Base-by-base conservation (phyloP, 2,329 filamentous ascomycete genomes). In the Drechslerella dactyloides region DNA sequence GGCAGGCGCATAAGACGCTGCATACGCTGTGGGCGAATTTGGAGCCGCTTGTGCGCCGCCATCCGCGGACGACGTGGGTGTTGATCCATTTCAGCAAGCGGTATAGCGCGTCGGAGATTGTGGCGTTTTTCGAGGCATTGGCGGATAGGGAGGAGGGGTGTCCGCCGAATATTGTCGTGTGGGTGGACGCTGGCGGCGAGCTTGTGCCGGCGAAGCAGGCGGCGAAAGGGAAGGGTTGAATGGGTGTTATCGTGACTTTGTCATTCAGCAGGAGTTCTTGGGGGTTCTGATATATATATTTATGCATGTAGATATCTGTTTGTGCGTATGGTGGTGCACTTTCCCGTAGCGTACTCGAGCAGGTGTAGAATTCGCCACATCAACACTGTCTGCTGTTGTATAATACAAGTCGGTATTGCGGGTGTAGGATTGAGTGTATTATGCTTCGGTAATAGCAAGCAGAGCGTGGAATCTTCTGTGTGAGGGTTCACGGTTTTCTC, bases 61-160 rank as follows among this genome's bases (percentile, higher is more conserved):
- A 81, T 79, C 79, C 79, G 0, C 61, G 61, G 46, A 83, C 82
- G 7, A 81, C 78, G 2, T 84, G 83, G 76, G 79, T 84, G 24
- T 68, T 84, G 51, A 83, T 77, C 74, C 82, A 84, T 74, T 83
- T 83, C 64, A 83, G 82, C 68, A 69, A 83, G 76, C 76, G 82
- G 30, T 83, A 83, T 65, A 79, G 66, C 1, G 81, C 83, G 15
- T 76, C 77, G 44, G 79, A 81, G 17, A 76, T 84, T 0, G 75
- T 78, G 40, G 53, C 64, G 1, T 83, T 83, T 65, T 84, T 84
- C 68, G 76, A 74, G 52, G 77, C 76, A n/a, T 72, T 82, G 77
- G 74, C 75, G 21, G 77, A 74, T 50, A 77, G 77, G 17, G 73
- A 82, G 78, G 74, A 76, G 27, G 77, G 81, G 68, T 77, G 78